A percentile compares a stretch with the other conserved stretches of the same genome.
Conservation (phyloP, 345 rosid genomes). For the Rhodamnia argentea region DNA sequence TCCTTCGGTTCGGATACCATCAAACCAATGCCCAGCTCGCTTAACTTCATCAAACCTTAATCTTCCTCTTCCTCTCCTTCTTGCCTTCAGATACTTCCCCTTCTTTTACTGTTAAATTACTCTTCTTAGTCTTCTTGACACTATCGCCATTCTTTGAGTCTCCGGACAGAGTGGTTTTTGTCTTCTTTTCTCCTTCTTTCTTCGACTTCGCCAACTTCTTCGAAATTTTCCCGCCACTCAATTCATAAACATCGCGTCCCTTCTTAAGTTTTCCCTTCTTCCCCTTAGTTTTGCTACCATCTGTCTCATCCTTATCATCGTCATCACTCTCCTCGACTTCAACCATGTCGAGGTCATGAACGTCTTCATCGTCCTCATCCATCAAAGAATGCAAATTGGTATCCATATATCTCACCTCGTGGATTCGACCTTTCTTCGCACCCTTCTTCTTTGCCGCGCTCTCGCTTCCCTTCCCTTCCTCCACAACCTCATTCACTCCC, state of each 20-base stretch:
- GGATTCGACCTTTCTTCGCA: background rate
- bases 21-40: background rate
- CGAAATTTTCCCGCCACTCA: background rate
- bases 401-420: background rate
- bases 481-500: background rate
- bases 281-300: background rate
- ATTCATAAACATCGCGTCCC: background rate
- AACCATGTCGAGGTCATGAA: background rate
- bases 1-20: background rate
- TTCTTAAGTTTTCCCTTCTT: background rate
- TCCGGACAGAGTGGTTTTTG: background rate
- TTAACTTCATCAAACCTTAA: background rate
- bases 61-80: background rate
- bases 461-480: background rate
- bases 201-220: background rate
- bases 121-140: constrained; percentile 1
- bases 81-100: background rate
- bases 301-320: background rate
- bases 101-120: background rate
- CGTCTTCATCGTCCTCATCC: background rate
- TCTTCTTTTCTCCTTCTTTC: background rate
- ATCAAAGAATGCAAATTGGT: background rate
- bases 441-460: background rate
- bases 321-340: background rate
- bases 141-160: background rate